Evolutionary conservation across 768 basidiomycete genomes (phyloP).

Genomic region (Tremella fuciformis): DNA sequence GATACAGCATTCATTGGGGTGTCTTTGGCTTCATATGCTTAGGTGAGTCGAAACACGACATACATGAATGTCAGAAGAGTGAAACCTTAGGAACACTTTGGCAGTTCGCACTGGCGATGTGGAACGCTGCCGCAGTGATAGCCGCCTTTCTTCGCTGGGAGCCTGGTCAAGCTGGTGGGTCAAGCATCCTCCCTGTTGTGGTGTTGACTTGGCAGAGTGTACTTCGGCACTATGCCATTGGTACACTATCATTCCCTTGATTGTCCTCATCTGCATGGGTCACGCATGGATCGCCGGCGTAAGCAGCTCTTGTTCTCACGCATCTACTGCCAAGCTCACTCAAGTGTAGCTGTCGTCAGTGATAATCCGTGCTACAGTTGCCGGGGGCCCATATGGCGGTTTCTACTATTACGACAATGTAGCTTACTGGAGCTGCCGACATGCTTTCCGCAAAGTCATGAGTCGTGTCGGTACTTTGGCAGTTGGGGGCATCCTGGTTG

Average conservation of each 20-base stretch:
- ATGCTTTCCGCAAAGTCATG: neutral
- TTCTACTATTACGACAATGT: no score
- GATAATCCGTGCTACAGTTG: no score
- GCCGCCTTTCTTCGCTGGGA: constrained; percentile 3
- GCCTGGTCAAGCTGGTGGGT: neutral
- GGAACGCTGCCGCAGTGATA: neutral
- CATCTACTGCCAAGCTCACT: neutral
- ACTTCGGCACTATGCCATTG: neutral
- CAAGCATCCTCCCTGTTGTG: neutral
- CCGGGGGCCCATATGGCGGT: no score
- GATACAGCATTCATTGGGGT: neutral
- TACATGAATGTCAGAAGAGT: neutral
- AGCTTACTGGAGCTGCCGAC: no score
- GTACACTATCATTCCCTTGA: neutral
- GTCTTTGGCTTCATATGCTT: neutral
- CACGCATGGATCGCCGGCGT: neutral
- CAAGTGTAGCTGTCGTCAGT: no score
- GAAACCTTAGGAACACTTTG: neutral
- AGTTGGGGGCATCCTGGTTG: neutral
- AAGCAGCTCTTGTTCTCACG: neutral
- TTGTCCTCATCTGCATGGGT: neutral
- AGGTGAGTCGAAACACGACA: neutral
- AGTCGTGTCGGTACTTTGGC: neutral
- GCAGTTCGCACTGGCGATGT: constrained; percentile 1
- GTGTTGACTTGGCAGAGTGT: neutral